Conservation (phyloP, 106 monocot species). For the Allium cepa region DNA sequence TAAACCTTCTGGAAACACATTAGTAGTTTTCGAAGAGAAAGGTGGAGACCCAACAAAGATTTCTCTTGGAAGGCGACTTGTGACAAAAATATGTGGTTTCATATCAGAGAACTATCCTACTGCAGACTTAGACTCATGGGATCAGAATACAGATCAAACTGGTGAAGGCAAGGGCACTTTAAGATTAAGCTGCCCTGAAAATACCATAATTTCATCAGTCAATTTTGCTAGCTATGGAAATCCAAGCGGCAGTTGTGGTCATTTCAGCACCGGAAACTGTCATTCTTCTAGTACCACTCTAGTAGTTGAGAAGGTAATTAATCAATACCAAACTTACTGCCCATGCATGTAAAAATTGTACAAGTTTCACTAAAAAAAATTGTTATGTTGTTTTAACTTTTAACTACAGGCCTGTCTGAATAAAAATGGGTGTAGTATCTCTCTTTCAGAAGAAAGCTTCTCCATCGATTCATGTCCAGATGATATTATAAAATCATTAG, state of each 20-base stretch:
- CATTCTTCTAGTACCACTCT: slow-evolving; percentile 52
- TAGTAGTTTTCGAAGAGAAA: slow-evolving; percentile 89
- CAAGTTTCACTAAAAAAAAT: background rate
- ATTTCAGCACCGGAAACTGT: slow-evolving; percentile 56
- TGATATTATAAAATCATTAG: slow-evolving; percentile 46
- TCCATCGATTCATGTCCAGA: slow-evolving; percentile 39
- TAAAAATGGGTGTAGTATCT: slow-evolving; percentile 31
- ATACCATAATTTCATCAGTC: slow-evolving; percentile 40
- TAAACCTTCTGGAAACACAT: slow-evolving; percentile 54
- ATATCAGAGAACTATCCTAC: slow-evolving; percentile 57
- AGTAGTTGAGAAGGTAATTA: slow-evolving; percentile 60
- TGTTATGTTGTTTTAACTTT: background rate
- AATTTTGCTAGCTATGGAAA: slow-evolving; percentile 88
- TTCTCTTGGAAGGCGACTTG: slow-evolving; percentile 50
- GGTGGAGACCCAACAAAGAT: slow-evolving; percentile 95
- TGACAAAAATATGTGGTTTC: slow-evolving; percentile 44
- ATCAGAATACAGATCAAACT: slow-evolving; percentile 6
- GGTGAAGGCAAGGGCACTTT: slow-evolving; percentile 19
- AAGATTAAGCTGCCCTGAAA: slow-evolving; percentile 49
- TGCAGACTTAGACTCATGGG: slow-evolving; percentile 34
- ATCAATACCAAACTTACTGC: background rate
- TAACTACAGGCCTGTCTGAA: slow-evolving; percentile 58
- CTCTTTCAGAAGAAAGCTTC: slow-evolving; percentile 45
- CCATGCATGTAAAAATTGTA: background rate
- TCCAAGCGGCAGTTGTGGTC: slow-evolving; percentile 64